Evolutionary conservation across 148 eudicot species (phyloP), one percentile per base, ranked within the genome.

Genomic region (Hydrangea macrophylla): DNA sequence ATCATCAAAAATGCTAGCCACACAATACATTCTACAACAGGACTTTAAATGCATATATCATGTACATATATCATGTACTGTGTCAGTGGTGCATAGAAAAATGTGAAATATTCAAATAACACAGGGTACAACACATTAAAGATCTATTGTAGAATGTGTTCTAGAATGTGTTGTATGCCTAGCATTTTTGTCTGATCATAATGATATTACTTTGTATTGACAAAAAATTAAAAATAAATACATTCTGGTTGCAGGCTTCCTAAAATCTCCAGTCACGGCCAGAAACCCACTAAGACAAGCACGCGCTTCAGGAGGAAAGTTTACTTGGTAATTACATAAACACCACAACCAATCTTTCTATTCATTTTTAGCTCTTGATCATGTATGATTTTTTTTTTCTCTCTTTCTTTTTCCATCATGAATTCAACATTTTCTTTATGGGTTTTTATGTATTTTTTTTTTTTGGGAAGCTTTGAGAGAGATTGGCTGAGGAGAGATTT

Each of bases 401-500:
- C n/a, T n/a, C n/a, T n/a, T n/a, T n/a, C n/a, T n/a, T n/a, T n/a
- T n/a, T n/a, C n/a, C n/a, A n/a, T n/a, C n/a, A n/a, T n/a, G n/a
- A n/a, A n/a, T n/a, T n/a, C n/a, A n/a, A n/a, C n/a, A 48, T 20
- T 44, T 9, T 24, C 24, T 45, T 36, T 51, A 26, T n/a, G 7
- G 27, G 11, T 60, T 13, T 13, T 0, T 40, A 37, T 64, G 22
- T 64, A 36, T 62, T n/a, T 2, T 10, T 23, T 24, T 2, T 13
- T 25, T 28, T n/a, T 53, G 45, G 65, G 76, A 30, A 90, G 88
- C 84, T 94, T 94, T 53, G 58, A 85, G 79, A 81, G 97, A 37
- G 83, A 90, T 31, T 94, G 98, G 98, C 79, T 94, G 18, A 79
- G 98, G 73, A 87, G 15, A 42, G 98, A 94, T 76, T 75, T 76